These are phyloP conservation scores for Aspergillus versicolor DNA, from an alignment of 2,329 filamentous ascomycete genomes.

Conservation along the genomic window DNA sequence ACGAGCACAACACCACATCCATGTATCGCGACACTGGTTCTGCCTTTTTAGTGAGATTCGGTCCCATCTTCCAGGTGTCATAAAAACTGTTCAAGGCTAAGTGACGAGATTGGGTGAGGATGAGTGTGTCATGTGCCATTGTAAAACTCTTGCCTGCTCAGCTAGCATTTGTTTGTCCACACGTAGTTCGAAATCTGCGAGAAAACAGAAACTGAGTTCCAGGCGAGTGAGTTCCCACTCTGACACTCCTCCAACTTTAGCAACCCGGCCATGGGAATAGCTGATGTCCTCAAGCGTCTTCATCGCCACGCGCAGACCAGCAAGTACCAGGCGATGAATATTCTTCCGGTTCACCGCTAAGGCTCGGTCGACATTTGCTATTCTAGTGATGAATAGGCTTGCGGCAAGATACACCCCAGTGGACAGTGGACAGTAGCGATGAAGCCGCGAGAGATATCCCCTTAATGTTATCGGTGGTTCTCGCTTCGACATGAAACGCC, in stretches of 20 bases:
- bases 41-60: not conserved
- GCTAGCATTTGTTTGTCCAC: constrained; percentile 60
- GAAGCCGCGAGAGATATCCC: constrained; percentile 82
- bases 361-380: constrained; percentile 73
- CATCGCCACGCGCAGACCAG: constrained; percentile 81
- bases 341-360: constrained; percentile 82
- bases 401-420: constrained; percentile 90
- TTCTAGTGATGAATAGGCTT: constrained; percentile 79
- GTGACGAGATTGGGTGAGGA: not conserved
- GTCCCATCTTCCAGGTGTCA: not conserved
- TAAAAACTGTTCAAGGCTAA: not conserved
- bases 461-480: constrained; percentile 79
- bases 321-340: constrained; percentile 80
- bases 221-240: constrained; percentile 77
- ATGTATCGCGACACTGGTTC: not conserved
- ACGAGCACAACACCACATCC: not conserved
- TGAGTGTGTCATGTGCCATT: constrained; percentile 5
- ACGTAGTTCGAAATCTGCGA: constrained; percentile 78
- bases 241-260: constrained; percentile 84
- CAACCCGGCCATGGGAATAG: constrained; percentile 79
- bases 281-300: constrained; percentile 92
- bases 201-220: constrained; percentile 85
- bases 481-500: constrained; percentile 89
- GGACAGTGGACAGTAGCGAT: constrained; percentile 89
- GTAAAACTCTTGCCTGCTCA: constrained; percentile 47